These are phyloP conservation scores for Testicularia cyperi DNA, from an alignment of 1,284 basidiomycete genomes.

Conservation along the genomic window DNA sequence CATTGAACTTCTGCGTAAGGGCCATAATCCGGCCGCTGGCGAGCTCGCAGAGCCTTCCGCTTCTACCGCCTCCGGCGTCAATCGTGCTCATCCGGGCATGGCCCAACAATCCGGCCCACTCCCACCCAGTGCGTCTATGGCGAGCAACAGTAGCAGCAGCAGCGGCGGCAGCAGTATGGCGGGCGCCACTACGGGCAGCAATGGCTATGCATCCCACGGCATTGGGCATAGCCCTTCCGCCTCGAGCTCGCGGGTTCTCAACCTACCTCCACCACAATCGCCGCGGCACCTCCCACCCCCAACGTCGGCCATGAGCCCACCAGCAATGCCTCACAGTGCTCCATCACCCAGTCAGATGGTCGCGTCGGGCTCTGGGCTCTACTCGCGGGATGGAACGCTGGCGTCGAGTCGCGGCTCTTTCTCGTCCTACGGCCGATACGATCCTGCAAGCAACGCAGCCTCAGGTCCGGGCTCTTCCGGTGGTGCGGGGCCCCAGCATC, in stretches of 20 bases:
- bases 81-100: no score
- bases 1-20: conserved; percentile 36
- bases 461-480: no score
- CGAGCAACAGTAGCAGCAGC: no score
- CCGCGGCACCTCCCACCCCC: conserved; percentile 3
- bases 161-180: no score
- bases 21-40: conserved; percentile 33
- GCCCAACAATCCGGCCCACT: no score
- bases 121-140: no score
- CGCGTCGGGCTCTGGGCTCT: conserved; percentile 17
- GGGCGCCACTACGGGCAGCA: no score
- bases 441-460: no score
- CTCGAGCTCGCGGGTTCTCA: conserved; percentile 10
- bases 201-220: no score
- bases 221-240: no score
- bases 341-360: conserved; percentile 13
- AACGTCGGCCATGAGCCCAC: conserved; percentile 20
- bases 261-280: conserved; percentile 5
- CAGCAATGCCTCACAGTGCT: conserved; percentile 20
- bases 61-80: no score
- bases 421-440: conserved; percentile 16
- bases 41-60: no score
- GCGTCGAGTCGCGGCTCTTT: conserved; percentile 12
- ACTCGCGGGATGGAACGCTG: conserved; percentile 23
- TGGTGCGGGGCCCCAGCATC: conserved; percentile 9